phyloP scores from a whole-genome alignment of 2,329 filamentous ascomycete genomes.

The Monilinia aucupariae region DNA sequence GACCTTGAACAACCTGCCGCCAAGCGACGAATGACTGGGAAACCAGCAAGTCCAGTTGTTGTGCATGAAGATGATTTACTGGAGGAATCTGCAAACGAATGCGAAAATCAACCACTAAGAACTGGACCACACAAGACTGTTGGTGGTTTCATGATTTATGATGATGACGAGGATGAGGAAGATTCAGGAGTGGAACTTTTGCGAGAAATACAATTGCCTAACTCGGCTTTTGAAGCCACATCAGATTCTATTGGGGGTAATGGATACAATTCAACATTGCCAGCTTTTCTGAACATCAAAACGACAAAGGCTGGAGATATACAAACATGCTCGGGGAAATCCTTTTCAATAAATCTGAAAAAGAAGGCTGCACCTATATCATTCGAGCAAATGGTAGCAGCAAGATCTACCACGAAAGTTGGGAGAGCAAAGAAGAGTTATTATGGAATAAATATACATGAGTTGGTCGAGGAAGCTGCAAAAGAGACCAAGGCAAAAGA shows the following conservation, averaged over 20 bases:
- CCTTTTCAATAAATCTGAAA: slow-evolving; percentile 51
- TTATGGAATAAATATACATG: slow-evolving; percentile 89
- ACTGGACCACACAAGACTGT: slow-evolving; percentile 9
- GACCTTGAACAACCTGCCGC: slow-evolving; percentile 37
- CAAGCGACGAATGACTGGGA: slow-evolving; percentile 42
- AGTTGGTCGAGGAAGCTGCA: slow-evolving; percentile 66
- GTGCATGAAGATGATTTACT: not conserved
- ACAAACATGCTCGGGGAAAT: slow-evolving; percentile 44
- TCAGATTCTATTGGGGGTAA: not conserved
- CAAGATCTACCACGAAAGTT: slow-evolving; percentile 59
- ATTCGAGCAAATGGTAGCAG: slow-evolving; percentile 63
- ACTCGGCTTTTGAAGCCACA: not conserved
- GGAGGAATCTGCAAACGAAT: not conserved
- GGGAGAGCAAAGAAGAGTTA: slow-evolving; percentile 70
- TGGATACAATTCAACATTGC: slow-evolving; percentile 18
- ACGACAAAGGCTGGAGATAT: slow-evolving; percentile 24
- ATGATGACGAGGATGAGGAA: slow-evolving; percentile 15
- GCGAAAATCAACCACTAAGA: not conserved
- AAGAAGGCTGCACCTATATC: slow-evolving; percentile 43
- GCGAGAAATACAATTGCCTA: slow-evolving; percentile 9
- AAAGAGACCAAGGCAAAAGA: slow-evolving; percentile 39
- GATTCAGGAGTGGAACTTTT: not conserved
- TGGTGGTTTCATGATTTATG: slow-evolving; percentile 21
- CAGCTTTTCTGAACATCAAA: slow-evolving; percentile 25
- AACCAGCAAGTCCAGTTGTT: not conserved